These are phyloP conservation scores for Mortierella alpina DNA, from an alignment of 192 early-diverging fungal species.

Conservation along the genomic window DNA sequence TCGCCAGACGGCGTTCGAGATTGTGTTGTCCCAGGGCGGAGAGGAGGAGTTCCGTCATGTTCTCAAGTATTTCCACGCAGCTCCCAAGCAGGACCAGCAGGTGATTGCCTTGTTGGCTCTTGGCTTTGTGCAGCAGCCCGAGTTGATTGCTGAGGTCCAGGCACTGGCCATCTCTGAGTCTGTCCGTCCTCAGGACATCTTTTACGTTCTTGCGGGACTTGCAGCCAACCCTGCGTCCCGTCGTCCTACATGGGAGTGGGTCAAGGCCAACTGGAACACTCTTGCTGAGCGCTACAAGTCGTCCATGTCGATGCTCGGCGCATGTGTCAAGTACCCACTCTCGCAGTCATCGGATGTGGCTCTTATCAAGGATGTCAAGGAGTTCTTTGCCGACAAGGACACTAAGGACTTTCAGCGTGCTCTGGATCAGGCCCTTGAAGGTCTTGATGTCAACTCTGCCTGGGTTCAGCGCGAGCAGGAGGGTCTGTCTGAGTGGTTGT, in stretches of 20 bases:
- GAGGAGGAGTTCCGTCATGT: constrained; percentile 74
- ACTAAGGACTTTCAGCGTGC: constrained; percentile 74
- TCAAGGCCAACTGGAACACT: constrained; percentile 68
- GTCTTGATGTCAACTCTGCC: constrained; percentile 68
- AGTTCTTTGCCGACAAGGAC: constrained; percentile 74
- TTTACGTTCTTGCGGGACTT: constrained; percentile 62
- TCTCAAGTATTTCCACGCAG: constrained; percentile 69
- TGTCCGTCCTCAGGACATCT: constrained; percentile 81
- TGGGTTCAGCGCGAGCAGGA: constrained; percentile 66
- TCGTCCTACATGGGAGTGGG: constrained; percentile 74
- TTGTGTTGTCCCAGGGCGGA: constrained; percentile 73
- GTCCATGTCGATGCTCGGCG: constrained; percentile 46
- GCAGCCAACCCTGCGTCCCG: constrained; percentile 66
- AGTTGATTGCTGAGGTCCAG: constrained; percentile 71
- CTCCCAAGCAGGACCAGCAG: constrained; percentile 75
- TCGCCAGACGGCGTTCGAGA: constrained; percentile 75
- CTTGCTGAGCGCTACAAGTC: constrained; percentile 50
- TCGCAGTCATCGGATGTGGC: constrained; percentile 59
- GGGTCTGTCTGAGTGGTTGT: constrained; percentile 66
- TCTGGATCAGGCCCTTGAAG: constrained; percentile 80
- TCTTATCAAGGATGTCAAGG: constrained; percentile 71
- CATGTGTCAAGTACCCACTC: constrained; percentile 53
- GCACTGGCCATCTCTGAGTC: constrained; percentile 72
- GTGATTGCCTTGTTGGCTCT: constrained; percentile 73
- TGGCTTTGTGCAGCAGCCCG: constrained; percentile 69